phyloP scores from a whole-genome alignment of 768 basidiomycete genomes.

The Cystobasidium tubakii region DNA sequence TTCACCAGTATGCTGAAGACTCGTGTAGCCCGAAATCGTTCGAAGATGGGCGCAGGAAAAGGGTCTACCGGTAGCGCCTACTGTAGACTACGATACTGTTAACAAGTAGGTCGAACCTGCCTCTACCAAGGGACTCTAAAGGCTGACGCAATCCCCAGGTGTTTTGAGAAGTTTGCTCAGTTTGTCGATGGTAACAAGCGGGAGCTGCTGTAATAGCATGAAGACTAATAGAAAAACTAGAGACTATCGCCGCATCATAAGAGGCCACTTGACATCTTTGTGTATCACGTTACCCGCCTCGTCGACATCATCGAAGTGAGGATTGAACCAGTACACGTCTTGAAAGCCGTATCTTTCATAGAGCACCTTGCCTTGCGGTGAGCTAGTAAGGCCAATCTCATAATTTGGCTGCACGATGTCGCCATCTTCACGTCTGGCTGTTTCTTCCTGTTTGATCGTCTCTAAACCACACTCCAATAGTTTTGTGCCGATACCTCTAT shows the following conservation, averaged over 20 bases:
- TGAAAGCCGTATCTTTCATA: conserved; percentile 23
- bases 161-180: conserved; percentile 22
- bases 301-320: conserved; percentile 12
- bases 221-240: too few relatives aligned
- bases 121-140: too few relatives aligned
- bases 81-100: conserved; percentile 37
- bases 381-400: conserved; percentile 14
- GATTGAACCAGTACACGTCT: conserved; percentile 26
- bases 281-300: background rate
- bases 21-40: conserved; percentile 15
- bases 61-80: conserved; percentile 35
- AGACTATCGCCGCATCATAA: background rate
- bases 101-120: conserved; percentile 31
- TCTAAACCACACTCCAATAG: conserved; percentile 3
- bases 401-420: background rate
- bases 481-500: conserved; percentile 12
- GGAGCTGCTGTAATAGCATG: background rate
- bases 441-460: background rate
- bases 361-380: conserved; percentile 18
- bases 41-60: conserved; percentile 19
- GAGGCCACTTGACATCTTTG: conserved; percentile 16
- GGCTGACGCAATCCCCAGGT: too few relatives aligned
- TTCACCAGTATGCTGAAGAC: background rate
- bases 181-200: conserved; percentile 3
- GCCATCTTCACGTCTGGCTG: background rate